Evolutionary conservation across 768 basidiomycete species (phyloP).

Genomic region (Pleurotus eryngii): DNA sequence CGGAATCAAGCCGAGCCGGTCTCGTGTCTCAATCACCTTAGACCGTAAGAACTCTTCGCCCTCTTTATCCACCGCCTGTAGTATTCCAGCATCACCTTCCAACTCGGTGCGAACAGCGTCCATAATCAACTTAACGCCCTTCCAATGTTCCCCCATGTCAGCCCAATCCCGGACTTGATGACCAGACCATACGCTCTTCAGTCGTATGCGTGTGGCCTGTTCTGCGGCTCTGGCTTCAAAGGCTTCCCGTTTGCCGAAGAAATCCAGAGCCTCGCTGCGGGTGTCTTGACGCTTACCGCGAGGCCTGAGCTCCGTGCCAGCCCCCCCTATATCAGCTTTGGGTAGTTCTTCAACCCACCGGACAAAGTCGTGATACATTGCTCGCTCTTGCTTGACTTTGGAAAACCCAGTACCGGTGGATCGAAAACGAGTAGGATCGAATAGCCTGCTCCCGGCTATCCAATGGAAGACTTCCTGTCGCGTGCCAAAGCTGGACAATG

Average conservation of each 20-base stretch:
- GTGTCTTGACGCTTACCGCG: conserved; percentile 14
- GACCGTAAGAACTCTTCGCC: conserved; percentile 33
- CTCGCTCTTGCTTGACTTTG: conserved; percentile 44
- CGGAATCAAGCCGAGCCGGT: conserved; percentile 20
- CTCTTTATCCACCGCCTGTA: conserved; percentile 32
- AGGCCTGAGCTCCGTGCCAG: neutral
- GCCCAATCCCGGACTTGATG: conserved; percentile 53
- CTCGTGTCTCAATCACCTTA: conserved; percentile 34
- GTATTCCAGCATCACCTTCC: conserved; percentile 46
- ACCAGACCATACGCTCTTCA: conserved; percentile 49
- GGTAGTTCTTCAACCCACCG: conserved; percentile 37
- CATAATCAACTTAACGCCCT: conserved; percentile 49
- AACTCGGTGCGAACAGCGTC: conserved; percentile 40
- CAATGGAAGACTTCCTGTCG: conserved; percentile 56
- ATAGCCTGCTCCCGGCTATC: conserved; percentile 51
- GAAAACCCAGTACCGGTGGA: conserved; percentile 29
- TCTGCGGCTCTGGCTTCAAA: conserved; percentile 35
- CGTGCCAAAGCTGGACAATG: conserved; percentile 52
- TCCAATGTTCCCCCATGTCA: conserved; percentile 39
- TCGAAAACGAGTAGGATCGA: conserved; percentile 30
- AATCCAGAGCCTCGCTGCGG: conserved; percentile 44
- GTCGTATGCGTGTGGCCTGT: conserved; percentile 22
- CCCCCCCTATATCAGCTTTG: neutral
- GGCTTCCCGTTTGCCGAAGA: conserved; percentile 49
- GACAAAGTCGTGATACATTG: conserved; percentile 60